phyloP scores from a whole-genome alignment of 257 asterid genomes.

The Jasminum sambac region DNA sequence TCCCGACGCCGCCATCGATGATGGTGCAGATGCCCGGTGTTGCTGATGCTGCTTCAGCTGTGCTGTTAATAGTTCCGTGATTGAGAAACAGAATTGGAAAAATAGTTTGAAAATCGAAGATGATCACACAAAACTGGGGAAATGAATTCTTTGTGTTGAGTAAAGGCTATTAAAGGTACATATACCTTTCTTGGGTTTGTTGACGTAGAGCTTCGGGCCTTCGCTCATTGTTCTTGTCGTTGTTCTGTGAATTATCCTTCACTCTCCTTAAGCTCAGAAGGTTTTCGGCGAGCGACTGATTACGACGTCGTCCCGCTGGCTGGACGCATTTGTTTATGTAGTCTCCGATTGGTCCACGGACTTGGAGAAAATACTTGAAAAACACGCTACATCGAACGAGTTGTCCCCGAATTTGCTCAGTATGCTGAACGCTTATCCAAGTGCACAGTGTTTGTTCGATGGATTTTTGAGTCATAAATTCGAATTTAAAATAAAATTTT shows the following conservation, averaged over 20 bases:
- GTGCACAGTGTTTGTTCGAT: too few species aligned
- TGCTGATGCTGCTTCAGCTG: constrained; percentile 51
- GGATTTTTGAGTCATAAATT: too few species aligned
- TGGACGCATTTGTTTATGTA: too few species aligned
- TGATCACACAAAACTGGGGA: background rate
- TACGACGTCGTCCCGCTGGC: too few species aligned
- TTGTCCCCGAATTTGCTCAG: too few species aligned
- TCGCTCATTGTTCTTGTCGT: constrained; percentile 43
- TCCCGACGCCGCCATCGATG: constrained; percentile 37
- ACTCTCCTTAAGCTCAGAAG: constrained; percentile 25
- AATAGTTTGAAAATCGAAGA: background rate
- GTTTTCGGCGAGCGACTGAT: background rate
- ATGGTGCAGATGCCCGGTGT: constrained; percentile 33
- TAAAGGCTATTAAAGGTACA: background rate
- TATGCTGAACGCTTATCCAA: too few species aligned
- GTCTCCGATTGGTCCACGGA: too few species aligned
- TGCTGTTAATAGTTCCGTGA: constrained; percentile 34
- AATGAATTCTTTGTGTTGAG: constrained; percentile 1
- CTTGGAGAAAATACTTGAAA: too few species aligned
- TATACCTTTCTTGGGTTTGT: constrained; percentile 72
- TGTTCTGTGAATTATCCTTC: constrained; percentile 9
- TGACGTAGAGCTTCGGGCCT: constrained; percentile 53
- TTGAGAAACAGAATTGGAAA: background rate
- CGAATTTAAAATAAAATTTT: too few species aligned
- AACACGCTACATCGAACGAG: too few species aligned